phyloP scores from a whole-genome alignment of 2,329 filamentous ascomycete genomes.

The Macroventuria anomochaeta region DNA sequence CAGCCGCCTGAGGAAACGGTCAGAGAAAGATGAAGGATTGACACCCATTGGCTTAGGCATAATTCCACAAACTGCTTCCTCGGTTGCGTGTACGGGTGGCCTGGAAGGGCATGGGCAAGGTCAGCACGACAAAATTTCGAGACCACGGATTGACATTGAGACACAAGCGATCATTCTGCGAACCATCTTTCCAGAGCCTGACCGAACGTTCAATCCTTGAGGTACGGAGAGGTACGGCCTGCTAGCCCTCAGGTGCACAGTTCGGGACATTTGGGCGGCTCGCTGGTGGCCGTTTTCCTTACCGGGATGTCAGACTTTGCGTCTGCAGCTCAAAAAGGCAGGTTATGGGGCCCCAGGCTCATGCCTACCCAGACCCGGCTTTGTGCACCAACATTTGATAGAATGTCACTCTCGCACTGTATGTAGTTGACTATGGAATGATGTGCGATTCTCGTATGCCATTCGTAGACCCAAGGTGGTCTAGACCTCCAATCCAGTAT shows the following conservation, averaged over 20 bases:
- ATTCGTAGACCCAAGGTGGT: too few species aligned
- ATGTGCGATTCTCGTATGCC: too few species aligned
- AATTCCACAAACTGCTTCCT: conserved; percentile 8
- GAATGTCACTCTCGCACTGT: not conserved
- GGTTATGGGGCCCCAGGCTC: not conserved
- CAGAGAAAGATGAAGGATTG: conserved; percentile 11
- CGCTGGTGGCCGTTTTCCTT: not conserved
- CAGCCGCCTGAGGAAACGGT: not conserved
- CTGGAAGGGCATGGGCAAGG: too few species aligned
- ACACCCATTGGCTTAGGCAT: conserved; percentile 25
- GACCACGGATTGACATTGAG: too few species aligned
- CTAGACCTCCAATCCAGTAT: too few species aligned
- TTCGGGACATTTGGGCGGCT: not conserved
- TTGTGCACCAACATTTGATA: too few species aligned
- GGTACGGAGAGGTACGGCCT: conserved; percentile 21
- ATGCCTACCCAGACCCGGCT: too few species aligned
- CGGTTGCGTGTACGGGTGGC: too few species aligned
- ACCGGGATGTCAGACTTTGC: conserved; percentile 2
- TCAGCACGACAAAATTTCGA: not conserved
- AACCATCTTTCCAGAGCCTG: too few species aligned
- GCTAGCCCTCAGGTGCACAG: conserved; percentile 26
- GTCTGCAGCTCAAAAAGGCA: not conserved
- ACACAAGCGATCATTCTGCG: too few species aligned
- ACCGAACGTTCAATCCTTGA: not conserved
- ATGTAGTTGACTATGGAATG: not conserved